Base-by-base conservation (phyloP, 495 filamentous ascomycete species). In the Tetracladium setigerum region DNA sequence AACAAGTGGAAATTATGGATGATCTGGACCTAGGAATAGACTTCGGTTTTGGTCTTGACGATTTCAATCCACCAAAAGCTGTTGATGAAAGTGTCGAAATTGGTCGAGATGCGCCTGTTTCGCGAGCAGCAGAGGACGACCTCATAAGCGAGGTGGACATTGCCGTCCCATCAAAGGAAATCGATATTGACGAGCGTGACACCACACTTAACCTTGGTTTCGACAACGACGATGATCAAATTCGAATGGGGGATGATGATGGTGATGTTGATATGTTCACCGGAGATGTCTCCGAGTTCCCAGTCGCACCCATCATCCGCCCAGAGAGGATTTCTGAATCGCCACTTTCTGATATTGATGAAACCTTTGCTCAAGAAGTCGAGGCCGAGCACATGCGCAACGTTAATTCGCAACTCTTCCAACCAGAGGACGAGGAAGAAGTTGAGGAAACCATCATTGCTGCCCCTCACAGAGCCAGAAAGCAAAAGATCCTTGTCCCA, bases 1-100 rank as follows among this genome's bases (percentile, higher is more conserved):
- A 79, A 10, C 66, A 73, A 18, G 55, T 82, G 17, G 73, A 72
- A 6, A 50, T 50, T 16, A 46, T 57, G 41, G 78, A 82, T 50
- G 74, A 79, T 46, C 60, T 78, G 24, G 77, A 74, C 37, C 56
- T 82, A 37, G 74, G 73, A 18, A 54, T 84, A 19, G 79, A 83
- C 56, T 71, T 82, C 51, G 77, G 74, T 22, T 63, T 73, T 50
- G 77, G 79, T 52, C 60, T 74, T 38, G 78, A 77, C 38, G 48
- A 52, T 17, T 44, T 55, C 32, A 45, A 47, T 24, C 40, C 44
- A 65, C 72, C 68, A 30, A 63, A 53, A 42, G 66, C 62, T 45
- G 65, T 64, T 50, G 69, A 79, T 47, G 78, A 80, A 47, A 90
- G 84, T 52, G 77, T 94, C 50, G 89, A 95, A 79, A 73, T 87